phyloP scores from a whole-genome alignment of 176 grass and related monocot species.

The Leersia perrieri region DNA sequence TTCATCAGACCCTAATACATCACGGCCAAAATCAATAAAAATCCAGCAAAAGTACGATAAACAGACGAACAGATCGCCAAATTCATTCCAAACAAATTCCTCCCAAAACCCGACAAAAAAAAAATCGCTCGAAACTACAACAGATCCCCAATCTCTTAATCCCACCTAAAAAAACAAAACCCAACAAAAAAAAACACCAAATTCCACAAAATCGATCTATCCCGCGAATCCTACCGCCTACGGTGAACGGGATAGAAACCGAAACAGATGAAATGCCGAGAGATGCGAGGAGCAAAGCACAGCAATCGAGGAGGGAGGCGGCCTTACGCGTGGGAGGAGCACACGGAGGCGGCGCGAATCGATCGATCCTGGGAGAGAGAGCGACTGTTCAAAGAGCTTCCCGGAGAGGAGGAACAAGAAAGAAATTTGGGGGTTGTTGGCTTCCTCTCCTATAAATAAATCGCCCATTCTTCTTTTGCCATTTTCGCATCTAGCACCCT shows the following conservation, averaged over 20 bases:
- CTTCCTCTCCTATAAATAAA: too few species aligned
- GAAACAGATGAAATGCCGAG: not conserved
- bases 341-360: not conserved
- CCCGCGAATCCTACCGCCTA: not conserved
- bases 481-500: not conserved
- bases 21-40: not conserved
- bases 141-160: not conserved
- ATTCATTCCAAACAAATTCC: not conserved
- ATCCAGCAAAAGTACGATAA: not conserved
- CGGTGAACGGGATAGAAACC: not conserved
- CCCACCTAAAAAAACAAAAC: not conserved
- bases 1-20: not conserved
- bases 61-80: not conserved
- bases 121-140: not conserved
- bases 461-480: too few species aligned
- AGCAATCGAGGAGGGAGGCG: too few species aligned
- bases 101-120: not conserved
- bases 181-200: not conserved
- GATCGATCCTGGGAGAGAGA: too few species aligned
- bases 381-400: too few species aligned
- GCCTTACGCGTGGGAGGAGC: not conserved
- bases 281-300: not conserved
- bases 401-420: not conserved
- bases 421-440: too few species aligned
- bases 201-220: not conserved